These are phyloP conservation scores for Teratosphaeriaceae sp. DNA, from an alignment of 2,329 filamentous ascomycete species.

Conservation along the genomic window DNA sequence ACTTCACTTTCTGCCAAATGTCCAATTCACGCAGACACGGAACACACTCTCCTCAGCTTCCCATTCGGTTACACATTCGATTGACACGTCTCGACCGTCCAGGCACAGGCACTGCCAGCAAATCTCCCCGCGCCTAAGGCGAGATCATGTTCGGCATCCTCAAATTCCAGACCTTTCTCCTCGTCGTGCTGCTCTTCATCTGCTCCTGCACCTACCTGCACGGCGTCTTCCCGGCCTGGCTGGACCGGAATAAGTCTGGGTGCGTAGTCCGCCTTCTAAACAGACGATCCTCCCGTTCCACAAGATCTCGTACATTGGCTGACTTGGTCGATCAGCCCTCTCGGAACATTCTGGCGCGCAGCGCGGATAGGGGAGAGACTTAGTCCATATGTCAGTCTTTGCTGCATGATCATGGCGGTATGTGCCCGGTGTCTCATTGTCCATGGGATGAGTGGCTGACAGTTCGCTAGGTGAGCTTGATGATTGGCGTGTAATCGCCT, in stretches of 20 bases:
- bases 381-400: conserved; percentile 92
- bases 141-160: conserved; percentile 79
- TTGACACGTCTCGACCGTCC: background rate
- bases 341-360: conserved; percentile 93
- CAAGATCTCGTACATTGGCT: background rate
- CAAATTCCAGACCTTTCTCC: conserved; percentile 95
- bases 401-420: conserved; percentile 91
- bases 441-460: background rate
- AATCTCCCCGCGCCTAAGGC: background rate
- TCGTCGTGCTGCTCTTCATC: conserved; percentile 89
- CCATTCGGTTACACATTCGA: background rate
- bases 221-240: conserved; percentile 77
- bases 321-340: conserved; percentile 10
- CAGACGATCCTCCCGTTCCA: background rate
- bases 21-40: conserved; percentile 1
- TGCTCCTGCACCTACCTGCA: conserved; percentile 95
- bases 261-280: conserved; percentile 37
- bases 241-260: conserved; percentile 92
- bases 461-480: conserved; percentile 19
- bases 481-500: conserved; percentile 17
- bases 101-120: background rate
- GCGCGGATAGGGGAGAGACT: conserved; percentile 87
- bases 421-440: conserved; percentile 26
- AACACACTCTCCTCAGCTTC: background rate
- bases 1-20: conserved; percentile 1